Evolutionary conservation across 805 yeast genomes (phyloP).

Genomic region (Hanseniaspora taiwanica): DNA sequence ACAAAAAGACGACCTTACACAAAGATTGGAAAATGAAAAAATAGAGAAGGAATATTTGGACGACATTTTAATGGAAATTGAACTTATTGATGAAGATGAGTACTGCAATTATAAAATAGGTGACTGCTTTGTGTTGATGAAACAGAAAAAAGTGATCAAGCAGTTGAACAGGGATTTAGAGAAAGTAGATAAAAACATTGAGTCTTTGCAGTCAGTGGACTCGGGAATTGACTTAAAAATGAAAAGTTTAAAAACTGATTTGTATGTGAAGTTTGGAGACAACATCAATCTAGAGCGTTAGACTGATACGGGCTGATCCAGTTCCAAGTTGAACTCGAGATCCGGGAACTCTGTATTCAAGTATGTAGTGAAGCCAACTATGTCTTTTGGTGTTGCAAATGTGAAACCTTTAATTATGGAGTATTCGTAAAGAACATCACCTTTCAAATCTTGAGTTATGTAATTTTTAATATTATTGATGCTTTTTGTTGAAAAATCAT

Average conservation of each 20-base stretch:
- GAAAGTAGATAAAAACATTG: slow-evolving; percentile 36
- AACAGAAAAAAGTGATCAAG: slow-evolving; percentile 52
- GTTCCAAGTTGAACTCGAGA: slow-evolving; percentile 6
- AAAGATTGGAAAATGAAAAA: slow-evolving; percentile 33
- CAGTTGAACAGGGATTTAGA: slow-evolving; percentile 53
- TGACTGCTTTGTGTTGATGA: slow-evolving; percentile 48
- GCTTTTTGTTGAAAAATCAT: neutral
- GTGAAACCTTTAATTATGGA: slow-evolving; percentile 37
- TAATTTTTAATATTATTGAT: neutral
- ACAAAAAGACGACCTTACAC: slow-evolving; percentile 46
- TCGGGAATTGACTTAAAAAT: slow-evolving; percentile 42
- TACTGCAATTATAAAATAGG: slow-evolving; percentile 68
- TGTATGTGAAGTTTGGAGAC: slow-evolving; percentile 82
- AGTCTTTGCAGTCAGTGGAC: slow-evolving; percentile 31
- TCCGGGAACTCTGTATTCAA: neutral
- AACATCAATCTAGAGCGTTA: slow-evolving; percentile 72
- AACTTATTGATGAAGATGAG: slow-evolving; percentile 69
- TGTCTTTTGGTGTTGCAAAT: slow-evolving; percentile 29
- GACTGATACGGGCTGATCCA: slow-evolving; percentile 15
- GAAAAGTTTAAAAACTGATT: slow-evolving; percentile 47
- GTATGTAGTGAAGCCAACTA: neutral
- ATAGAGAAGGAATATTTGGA: slow-evolving; percentile 80
- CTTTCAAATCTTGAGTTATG: slow-evolving; percentile 24
- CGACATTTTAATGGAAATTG: slow-evolving; percentile 75
- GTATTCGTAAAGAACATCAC: slow-evolving; percentile 34